Percentiles rank a stretch among this genome's conserved stretches.
Conservation (phyloP, 495 filamentous ascomycete species). For the Baudoinia panamericana region DNA sequence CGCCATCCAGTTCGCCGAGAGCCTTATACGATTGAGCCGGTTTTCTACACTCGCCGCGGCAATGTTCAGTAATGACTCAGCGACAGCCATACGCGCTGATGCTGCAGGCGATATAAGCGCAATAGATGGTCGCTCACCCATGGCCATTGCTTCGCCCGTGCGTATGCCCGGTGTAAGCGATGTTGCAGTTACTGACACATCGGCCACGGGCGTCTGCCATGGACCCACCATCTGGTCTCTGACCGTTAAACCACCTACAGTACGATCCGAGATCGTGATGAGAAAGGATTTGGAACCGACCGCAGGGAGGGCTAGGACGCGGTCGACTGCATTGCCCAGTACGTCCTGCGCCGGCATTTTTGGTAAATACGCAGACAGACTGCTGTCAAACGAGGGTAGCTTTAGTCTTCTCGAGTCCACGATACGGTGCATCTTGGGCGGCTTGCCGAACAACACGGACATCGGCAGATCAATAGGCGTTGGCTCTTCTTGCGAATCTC, state of each 20-base stretch:
- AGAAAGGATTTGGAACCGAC: conserved; percentile 95
- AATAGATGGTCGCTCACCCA: conserved; percentile 85
- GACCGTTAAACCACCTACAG: conserved; percentile 76
- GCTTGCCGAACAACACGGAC: conserved; percentile 82
- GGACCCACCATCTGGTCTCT: conserved; percentile 93
- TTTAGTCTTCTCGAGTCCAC: conserved; percentile 60
- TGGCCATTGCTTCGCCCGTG: conserved; percentile 90
- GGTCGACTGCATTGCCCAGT: conserved; percentile 58
- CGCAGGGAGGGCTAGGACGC: conserved; percentile 71
- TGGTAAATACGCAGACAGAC: conserved; percentile 47
- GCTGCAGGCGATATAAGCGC: conserved; percentile 84
- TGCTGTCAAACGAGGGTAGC: conserved; percentile 61
- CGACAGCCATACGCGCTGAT: conserved; percentile 94
- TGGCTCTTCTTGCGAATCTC: conserved; percentile 62
- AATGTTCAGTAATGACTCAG: conserved; percentile 84
- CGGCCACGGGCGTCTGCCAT: conserved; percentile 91
- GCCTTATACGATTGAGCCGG: conserved; percentile 60
- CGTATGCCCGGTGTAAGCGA: conserved; percentile 56
- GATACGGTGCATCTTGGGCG: conserved; percentile 65
- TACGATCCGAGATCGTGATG: conserved; percentile 89
- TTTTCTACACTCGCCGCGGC: conserved; percentile 73
- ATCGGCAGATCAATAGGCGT: conserved; percentile 83
- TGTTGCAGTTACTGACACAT: conserved; percentile 82
- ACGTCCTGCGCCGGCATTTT: conserved; percentile 51
- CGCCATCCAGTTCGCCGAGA: conserved; percentile 98